Conservation (phyloP, 768 basidiomycete species). For the Tricholoma saponaceum region DNA sequence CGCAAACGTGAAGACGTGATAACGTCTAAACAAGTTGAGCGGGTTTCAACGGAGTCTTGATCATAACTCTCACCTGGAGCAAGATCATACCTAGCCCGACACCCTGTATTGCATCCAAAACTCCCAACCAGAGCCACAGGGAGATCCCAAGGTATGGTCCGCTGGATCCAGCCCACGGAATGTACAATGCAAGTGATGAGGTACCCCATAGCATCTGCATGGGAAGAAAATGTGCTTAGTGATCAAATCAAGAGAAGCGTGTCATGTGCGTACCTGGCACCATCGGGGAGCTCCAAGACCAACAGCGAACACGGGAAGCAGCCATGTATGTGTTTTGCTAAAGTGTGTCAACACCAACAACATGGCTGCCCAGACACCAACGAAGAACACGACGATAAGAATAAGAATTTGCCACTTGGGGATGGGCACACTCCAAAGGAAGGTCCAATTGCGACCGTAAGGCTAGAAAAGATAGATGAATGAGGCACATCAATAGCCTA, state of each 20-base stretch:
- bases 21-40: slow-evolving; percentile 49
- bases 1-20: slow-evolving; percentile 91
- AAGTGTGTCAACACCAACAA: slow-evolving; percentile 75
- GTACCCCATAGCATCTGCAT: slow-evolving; percentile 89
- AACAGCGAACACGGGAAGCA: slow-evolving; percentile 91
- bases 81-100: slow-evolving; percentile 92
- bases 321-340: slow-evolving; percentile 94
- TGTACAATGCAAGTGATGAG: slow-evolving; percentile 87
- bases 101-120: slow-evolving; percentile 90
- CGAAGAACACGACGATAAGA: slow-evolving; percentile 79
- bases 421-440: slow-evolving; percentile 84
- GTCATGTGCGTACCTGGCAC: slow-evolving; percentile 70
- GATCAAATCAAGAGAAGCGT: background rate
- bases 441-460: slow-evolving; percentile 92
- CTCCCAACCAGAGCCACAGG: slow-evolving; percentile 94
- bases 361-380: slow-evolving; percentile 79
- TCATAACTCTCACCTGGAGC: slow-evolving; percentile 49
- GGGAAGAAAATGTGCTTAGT: background rate
- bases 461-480: slow-evolving; percentile 43
- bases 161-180: slow-evolving; percentile 84
- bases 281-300: slow-evolving; percentile 91
- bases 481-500: background rate
- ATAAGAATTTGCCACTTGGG: slow-evolving; percentile 80
- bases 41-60: slow-evolving; percentile 17
- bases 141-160: slow-evolving; percentile 90